Conservation (phyloP, 2,329 filamentous ascomycete species). For the Orbilia ellipsospora region DNA sequence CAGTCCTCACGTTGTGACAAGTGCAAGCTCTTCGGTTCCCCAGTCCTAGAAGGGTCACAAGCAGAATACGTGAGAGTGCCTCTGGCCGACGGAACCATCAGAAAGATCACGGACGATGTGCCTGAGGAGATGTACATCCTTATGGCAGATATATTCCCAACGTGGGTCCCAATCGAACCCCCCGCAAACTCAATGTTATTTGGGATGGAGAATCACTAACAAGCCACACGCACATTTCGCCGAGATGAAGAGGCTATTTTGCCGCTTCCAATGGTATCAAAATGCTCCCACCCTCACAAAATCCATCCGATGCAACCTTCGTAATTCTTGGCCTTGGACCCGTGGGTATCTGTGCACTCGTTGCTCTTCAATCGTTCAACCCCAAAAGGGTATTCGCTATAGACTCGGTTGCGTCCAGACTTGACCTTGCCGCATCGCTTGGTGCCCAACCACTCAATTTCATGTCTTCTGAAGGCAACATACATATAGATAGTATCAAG, state of each 20-base stretch:
- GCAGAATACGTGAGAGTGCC: constrained; percentile 86
- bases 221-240: constrained; percentile 34
- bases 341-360: constrained; percentile 83
- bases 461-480: constrained; percentile 66
- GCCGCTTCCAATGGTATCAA: constrained; percentile 82
- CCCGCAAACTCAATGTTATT: constrained; percentile 38
- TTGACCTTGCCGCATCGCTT: constrained; percentile 77
- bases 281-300: constrained; percentile 65
- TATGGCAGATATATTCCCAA: constrained; percentile 94
- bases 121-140: constrained; percentile 72
- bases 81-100: constrained; percentile 80
- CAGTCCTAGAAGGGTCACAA: constrained; percentile 78
- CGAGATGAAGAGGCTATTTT: constrained; percentile 73
- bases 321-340: constrained; percentile 87
- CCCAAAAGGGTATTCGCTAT: constrained; percentile 82
- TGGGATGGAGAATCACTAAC: constrained; percentile 30
- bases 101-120: constrained; percentile 77
- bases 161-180: constrained; percentile 60
- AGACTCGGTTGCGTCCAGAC: constrained; percentile 78
- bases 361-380: constrained; percentile 73
- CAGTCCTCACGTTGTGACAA: constrained; percentile 81
- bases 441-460: constrained; percentile 89
- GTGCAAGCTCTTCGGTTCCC: constrained; percentile 76
- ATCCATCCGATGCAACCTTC: constrained; percentile 74
- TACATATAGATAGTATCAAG: constrained; percentile 72